Conservation (phyloP, 306 rosid species). For the Begonia peltatifolia region DNA sequence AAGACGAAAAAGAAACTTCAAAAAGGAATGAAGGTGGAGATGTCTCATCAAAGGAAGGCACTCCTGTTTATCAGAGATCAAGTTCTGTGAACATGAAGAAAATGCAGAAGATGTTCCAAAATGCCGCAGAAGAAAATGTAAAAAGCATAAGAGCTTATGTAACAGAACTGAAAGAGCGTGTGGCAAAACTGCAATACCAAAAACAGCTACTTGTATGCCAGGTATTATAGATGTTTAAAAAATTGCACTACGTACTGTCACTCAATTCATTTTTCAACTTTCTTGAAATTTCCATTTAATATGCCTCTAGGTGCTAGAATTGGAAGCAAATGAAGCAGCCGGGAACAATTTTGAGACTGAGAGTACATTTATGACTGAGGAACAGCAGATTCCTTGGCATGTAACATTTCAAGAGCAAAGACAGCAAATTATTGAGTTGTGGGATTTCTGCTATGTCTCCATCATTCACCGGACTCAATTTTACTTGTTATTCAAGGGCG, state of each 20-base stretch:
- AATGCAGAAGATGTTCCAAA: conserved; percentile 99
- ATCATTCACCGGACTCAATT: conserved; percentile 93
- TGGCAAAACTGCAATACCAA: conserved; percentile 95
- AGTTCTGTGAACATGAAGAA: conserved; percentile 99
- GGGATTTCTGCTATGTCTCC: conserved; percentile 88
- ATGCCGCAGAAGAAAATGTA: conserved; percentile 99
- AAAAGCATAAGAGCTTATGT: conserved; percentile 94
- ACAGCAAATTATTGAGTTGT: conserved; percentile 77
- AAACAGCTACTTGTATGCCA: conserved; percentile 97
- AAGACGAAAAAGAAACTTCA: conserved; percentile 78
- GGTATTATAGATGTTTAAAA: conserved; percentile 24
- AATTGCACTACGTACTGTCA: background rate
- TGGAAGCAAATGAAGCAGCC: conserved; percentile 88
- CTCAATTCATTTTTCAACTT: background rate
- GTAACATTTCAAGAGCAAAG: conserved; percentile 63
- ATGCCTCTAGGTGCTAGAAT: conserved; percentile 66
- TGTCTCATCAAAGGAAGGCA: conserved; percentile 70
- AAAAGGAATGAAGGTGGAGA: conserved; percentile 87
- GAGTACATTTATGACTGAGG: conserved; percentile 34
- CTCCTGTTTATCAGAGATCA: conserved; percentile 59
- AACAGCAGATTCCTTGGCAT: conserved; percentile 72
- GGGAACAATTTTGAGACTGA: conserved; percentile 66
- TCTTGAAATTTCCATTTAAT: conserved; percentile 1
- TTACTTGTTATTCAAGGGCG: conserved; percentile 90
- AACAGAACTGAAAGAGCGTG: conserved; percentile 96